phyloP scores from a whole-genome alignment of 495 filamentous ascomycete genomes.

The Aspergillus diversus region DNA sequence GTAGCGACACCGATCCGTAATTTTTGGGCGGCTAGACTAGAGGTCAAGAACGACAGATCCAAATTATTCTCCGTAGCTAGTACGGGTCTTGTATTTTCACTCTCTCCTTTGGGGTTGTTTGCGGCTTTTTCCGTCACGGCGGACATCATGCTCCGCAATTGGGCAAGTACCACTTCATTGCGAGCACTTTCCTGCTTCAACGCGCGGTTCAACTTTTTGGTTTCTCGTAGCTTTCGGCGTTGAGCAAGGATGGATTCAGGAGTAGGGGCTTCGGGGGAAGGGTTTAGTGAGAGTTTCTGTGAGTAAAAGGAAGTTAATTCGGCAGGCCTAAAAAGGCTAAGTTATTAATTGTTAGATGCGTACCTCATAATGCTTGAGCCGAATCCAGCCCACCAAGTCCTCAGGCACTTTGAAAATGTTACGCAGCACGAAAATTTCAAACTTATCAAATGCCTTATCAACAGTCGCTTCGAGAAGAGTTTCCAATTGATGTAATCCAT shows the following conservation, averaged over 20 bases:
- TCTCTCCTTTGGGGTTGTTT: slow-evolving; percentile 30
- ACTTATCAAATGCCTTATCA: slow-evolving; percentile 77
- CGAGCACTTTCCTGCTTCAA: slow-evolving; percentile 74
- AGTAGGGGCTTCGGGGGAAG: slow-evolving; percentile 50
- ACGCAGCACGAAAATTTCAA: slow-evolving; percentile 82
- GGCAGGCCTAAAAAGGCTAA: too few relatives aligned
- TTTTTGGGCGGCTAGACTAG: slow-evolving; percentile 45
- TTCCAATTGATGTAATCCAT: slow-evolving; percentile 89
- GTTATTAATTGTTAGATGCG: slow-evolving; percentile 27
- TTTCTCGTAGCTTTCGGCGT: slow-evolving; percentile 79
- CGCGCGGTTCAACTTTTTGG: slow-evolving; percentile 73
- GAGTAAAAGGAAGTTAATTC: slow-evolving; percentile 11
- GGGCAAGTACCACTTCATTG: slow-evolving; percentile 71
- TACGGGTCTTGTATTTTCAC: slow-evolving; percentile 20
- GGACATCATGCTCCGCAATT: slow-evolving; percentile 62
- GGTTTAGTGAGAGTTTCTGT: slow-evolving; percentile 41
- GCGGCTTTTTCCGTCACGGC: slow-evolving; percentile 32
- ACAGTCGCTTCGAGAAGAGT: slow-evolving; percentile 84
- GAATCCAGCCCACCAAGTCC: slow-evolving; percentile 75
- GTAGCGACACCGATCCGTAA: slow-evolving; percentile 49
- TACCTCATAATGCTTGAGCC: slow-evolving; percentile 84
- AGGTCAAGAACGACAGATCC: slow-evolving; percentile 57
- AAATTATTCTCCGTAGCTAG: slow-evolving; percentile 30
- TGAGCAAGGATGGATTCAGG: slow-evolving; percentile 68
- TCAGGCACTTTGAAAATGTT: slow-evolving; percentile 82